These are phyloP conservation scores for Glutinoglossum americanum DNA, from an alignment of 495 filamentous ascomycete genomes.

Conservation along the genomic window DNA sequence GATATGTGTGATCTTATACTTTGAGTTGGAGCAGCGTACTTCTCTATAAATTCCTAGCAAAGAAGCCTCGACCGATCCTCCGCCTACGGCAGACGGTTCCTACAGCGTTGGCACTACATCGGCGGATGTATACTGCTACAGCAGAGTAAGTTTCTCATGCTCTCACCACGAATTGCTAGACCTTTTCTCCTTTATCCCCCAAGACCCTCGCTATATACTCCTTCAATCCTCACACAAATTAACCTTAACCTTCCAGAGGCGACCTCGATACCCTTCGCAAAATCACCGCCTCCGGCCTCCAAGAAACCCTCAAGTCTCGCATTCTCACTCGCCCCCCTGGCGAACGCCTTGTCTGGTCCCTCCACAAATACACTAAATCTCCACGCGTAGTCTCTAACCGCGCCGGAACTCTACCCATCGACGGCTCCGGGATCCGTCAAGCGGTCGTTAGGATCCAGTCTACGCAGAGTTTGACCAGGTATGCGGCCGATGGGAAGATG, in stretches of 20 bases:
- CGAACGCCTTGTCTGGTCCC: slow-evolving; percentile 35
- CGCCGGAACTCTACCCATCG: slow-evolving; percentile 26
- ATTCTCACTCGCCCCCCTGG: slow-evolving; percentile 31
- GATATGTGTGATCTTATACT: too few species aligned
- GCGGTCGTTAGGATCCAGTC: slow-evolving; percentile 49
- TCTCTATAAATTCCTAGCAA: slow-evolving; percentile 21
- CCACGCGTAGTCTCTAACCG: slow-evolving; percentile 41
- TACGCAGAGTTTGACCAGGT: slow-evolving; percentile 35
- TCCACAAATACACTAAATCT: slow-evolving; percentile 36
- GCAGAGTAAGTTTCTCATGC: slow-evolving; percentile 28
- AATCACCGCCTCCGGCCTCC: slow-evolving; percentile 39
- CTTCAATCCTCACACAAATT: neutral
- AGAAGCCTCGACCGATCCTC: slow-evolving; percentile 25
- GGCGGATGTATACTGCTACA: slow-evolving; percentile 48
- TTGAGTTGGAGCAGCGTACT: slow-evolving; percentile 10
- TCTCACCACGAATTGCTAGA: neutral
- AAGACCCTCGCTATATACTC: too few species aligned
- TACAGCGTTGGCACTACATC: slow-evolving; percentile 37
- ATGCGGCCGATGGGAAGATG: slow-evolving; percentile 13
- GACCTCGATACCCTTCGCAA: slow-evolving; percentile 32
- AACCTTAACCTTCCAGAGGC: slow-evolving; percentile 20
- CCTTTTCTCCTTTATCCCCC: neutral
- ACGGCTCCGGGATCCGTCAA: slow-evolving; percentile 37
- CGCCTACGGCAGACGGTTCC: slow-evolving; percentile 22
- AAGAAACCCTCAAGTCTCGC: slow-evolving; percentile 27